A percentile compares a stretch with the other conserved stretches of the same genome.
Evolutionary conservation across 208 protist genomes (phyloP).

Genomic region (Trypanosoma caninum): DNA sequence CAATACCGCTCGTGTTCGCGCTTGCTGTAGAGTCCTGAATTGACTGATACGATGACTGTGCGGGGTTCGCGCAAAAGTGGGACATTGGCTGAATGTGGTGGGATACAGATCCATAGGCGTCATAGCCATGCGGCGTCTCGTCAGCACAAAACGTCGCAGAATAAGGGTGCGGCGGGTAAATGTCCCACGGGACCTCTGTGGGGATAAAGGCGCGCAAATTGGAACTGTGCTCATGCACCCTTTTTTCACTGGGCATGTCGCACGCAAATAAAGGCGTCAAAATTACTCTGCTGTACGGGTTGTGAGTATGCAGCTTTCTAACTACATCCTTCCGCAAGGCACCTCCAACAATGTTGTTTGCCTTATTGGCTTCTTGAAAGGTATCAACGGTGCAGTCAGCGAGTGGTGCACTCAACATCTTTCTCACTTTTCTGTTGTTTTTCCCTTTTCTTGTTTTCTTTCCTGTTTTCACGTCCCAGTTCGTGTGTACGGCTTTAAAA

Average conservation of each 20-base stretch:
- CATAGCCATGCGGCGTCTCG: neutral
- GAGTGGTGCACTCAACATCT: constrained; percentile 28
- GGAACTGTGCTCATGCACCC: constrained; percentile 7
- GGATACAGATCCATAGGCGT: constrained; percentile 1
- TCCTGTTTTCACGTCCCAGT: neutral
- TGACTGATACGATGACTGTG: neutral
- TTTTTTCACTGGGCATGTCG: neutral
- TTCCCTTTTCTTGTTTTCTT: neutral
- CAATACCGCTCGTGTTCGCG: constrained; percentile 11
- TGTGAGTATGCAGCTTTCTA: constrained; percentile 35
- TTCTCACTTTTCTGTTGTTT: neutral
- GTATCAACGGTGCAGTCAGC: constrained; percentile 60
- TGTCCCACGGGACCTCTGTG: constrained; percentile 4
- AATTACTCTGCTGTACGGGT: constrained; percentile 57
- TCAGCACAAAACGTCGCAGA: neutral
- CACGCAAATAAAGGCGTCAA: constrained; percentile 19
- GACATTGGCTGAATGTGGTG: neutral
- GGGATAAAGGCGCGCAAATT: constrained; percentile 18
- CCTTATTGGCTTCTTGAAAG: constrained; percentile 55
- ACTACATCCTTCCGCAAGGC: constrained; percentile 10
- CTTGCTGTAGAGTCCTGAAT: constrained; percentile 1
- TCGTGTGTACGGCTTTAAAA: no score
- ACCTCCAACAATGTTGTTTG: constrained; percentile 5
- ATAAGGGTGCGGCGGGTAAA: neutral
- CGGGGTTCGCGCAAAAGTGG: neutral